A percentile compares a stretch with the other conserved stretches of the same genome.
phyloP scores from a whole-genome alignment of 208 protist species.

The Trypanosoma lewisi region DNA sequence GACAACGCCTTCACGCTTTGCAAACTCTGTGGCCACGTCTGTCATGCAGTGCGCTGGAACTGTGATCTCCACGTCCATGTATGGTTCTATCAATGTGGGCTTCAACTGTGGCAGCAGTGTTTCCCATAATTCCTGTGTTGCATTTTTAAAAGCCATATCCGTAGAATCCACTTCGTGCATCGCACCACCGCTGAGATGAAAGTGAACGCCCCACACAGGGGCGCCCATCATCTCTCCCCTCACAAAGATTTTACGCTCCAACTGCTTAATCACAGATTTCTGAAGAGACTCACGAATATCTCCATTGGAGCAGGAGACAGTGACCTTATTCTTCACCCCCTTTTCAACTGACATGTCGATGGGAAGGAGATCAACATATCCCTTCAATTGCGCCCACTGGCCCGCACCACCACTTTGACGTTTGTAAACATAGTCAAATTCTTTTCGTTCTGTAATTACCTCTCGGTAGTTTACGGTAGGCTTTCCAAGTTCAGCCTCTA shows the following conservation, averaged over 20 bases:
- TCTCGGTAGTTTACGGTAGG: conserved; percentile 97
- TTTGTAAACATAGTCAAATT: conserved; percentile 98
- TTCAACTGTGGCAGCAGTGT: conserved; percentile 87
- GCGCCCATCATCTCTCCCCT: conserved; percentile 95
- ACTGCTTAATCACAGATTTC: conserved; percentile 90
- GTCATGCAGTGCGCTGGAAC: conserved; percentile 86
- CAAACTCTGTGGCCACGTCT: conserved; percentile 85
- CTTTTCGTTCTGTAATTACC: conserved; percentile 85
- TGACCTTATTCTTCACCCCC: conserved; percentile 84
- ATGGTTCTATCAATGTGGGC: conserved; percentile 96
- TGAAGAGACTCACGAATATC: conserved; percentile 93
- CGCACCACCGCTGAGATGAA: conserved; percentile 94
- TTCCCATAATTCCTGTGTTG: conserved; percentile 93
- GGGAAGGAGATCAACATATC: conserved; percentile 88
- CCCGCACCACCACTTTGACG: conserved; percentile 98
- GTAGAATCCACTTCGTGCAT: conserved; percentile 99
- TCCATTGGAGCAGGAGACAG: conserved; percentile 91
- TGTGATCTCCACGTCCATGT: conserved; percentile 95
- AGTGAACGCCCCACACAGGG: conserved; percentile 95
- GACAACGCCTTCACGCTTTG: conserved; percentile 86
- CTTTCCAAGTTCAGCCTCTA: conserved; percentile 90
- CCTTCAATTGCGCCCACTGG: conserved; percentile 97
- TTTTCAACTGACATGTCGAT: conserved; percentile 92
- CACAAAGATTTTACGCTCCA: conserved; percentile 90
- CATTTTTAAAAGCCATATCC: conserved; percentile 97